These are phyloP conservation scores for Leccinum subtestaceum DNA, from an alignment of 768 basidiomycete genomes.

Conservation along the genomic window DNA sequence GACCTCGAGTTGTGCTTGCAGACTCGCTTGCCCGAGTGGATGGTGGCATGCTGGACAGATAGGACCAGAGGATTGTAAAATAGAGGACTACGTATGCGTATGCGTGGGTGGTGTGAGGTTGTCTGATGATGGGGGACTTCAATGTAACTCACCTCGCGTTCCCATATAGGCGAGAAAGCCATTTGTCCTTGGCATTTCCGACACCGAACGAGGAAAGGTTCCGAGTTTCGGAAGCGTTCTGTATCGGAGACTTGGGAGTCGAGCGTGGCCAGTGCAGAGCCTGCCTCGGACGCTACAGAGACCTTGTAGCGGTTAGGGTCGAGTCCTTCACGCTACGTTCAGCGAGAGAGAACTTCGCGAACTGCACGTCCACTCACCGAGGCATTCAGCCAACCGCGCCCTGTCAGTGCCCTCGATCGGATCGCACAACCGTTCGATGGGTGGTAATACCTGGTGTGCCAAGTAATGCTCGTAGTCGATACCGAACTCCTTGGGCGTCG, in stretches of 20 bases:
- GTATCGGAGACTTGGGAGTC: conserved; percentile 88
- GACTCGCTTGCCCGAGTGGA: conserved; percentile 51
- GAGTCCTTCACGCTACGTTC: conserved; percentile 42
- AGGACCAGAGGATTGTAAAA: conserved; percentile 64
- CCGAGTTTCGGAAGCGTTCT: conserved; percentile 79
- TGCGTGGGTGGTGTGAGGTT: neutral
- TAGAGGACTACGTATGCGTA: conserved; percentile 48
- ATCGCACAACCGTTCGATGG: conserved; percentile 92
- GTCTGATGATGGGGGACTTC: neutral
- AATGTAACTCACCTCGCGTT: conserved; percentile 48
- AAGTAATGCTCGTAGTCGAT: conserved; percentile 94
- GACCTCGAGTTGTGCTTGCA: conserved; percentile 81
- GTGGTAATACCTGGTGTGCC: conserved; percentile 87
- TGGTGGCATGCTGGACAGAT: conserved; percentile 67
- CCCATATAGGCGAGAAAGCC: conserved; percentile 56
- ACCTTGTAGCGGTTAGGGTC: conserved; percentile 54
- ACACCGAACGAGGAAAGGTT: conserved; percentile 74
- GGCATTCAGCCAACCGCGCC: conserved; percentile 87
- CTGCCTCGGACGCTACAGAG: conserved; percentile 51
- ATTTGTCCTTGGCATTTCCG: conserved; percentile 62
- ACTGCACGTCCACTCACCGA: conserved; percentile 53
- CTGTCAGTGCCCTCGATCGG: conserved; percentile 95
- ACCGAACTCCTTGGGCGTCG: conserved; percentile 52
- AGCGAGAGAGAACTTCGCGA: neutral
- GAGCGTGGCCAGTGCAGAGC: conserved; percentile 63